A percentile compares a stretch with the other conserved stretches of the same genome.
Evolutionary conservation across 495 filamentous ascomycete genomes (phyloP).

Genomic region (Lentithecium fluviatile): DNA sequence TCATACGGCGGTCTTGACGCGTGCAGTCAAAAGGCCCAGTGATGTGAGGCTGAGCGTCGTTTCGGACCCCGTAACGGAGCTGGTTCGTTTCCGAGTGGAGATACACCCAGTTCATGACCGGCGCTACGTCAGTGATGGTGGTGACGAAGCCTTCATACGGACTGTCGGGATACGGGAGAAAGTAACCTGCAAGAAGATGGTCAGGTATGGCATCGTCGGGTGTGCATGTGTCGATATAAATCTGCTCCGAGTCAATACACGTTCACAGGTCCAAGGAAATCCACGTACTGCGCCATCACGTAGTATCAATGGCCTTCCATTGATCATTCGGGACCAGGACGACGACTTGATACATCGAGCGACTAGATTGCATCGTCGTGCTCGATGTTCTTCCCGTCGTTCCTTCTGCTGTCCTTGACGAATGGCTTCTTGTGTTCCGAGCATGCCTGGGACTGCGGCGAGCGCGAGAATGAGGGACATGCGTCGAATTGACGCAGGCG

Average conservation of each 20-base stretch:
- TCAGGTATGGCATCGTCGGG: not conserved
- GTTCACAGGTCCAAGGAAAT: not conserved
- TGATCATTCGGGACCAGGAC: not conserved
- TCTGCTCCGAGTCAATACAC: not conserved
- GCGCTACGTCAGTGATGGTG: not conserved
- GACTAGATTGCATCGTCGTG: constrained; percentile 9
- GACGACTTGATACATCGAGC: constrained; percentile 6
- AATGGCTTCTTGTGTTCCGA: constrained; percentile 14
- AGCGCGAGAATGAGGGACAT: constrained; percentile 9
- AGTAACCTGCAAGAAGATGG: constrained; percentile 3
- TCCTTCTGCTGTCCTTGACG: constrained; percentile 9
- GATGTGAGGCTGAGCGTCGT: constrained; percentile 5
- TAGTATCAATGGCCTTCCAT: constrained; percentile 8
- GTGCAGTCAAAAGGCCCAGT: constrained; percentile 19
- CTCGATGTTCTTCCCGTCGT: constrained; percentile 8
- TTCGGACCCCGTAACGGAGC: constrained; percentile 5
- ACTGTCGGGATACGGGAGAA: constrained; percentile 9
- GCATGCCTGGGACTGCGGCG: not conserved
- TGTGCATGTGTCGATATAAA: not conserved
- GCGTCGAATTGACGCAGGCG: not conserved
- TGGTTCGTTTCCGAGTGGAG: constrained; percentile 5
- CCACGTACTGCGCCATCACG: constrained; percentile 3
- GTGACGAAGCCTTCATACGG: constrained; percentile 12
- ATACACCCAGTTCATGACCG: constrained; percentile 17
- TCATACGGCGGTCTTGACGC: not conserved